Evolutionary conservation across 1,284 basidiomycete species (phyloP).

Genomic region (Athelia sp.): DNA sequence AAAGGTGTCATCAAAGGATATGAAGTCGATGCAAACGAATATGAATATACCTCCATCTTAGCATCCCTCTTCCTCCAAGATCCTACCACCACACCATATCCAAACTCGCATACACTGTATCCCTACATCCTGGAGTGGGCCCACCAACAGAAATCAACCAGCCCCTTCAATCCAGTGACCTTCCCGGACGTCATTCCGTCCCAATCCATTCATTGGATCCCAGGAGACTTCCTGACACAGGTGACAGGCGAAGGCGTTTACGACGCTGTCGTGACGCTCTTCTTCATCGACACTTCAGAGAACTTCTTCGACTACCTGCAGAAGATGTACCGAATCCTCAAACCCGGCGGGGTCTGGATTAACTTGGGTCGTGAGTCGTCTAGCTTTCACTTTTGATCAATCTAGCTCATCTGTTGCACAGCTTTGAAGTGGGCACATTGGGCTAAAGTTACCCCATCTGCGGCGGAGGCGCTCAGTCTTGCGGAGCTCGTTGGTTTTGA

Average conservation of each 20-base stretch:
- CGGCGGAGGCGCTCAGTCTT: too few species aligned
- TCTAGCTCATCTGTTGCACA: too few species aligned
- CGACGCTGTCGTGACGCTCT: conserved; percentile 59
- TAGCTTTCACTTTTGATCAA: too few species aligned
- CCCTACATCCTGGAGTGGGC: conserved; percentile 67
- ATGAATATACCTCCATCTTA: conserved; percentile 61
- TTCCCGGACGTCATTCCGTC: conserved; percentile 55
- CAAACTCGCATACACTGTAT: conserved; percentile 44
- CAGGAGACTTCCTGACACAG: conserved; percentile 47
- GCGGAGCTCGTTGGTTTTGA: too few species aligned
- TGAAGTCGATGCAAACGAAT: conserved; percentile 51
- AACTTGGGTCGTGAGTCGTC: conserved; percentile 44
- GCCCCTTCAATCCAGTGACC: conserved; percentile 42
- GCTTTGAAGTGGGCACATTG: too few species aligned
- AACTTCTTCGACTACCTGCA: conserved; percentile 50
- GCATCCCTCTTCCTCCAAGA: conserved; percentile 54
- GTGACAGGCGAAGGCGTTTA: conserved; percentile 27
- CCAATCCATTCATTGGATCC: conserved; percentile 32
- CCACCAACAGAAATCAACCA: conserved; percentile 48
- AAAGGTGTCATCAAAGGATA: conserved; percentile 31
- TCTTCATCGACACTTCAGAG: conserved; percentile 67
- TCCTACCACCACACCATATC: conserved; percentile 30
- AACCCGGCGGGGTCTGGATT: conserved; percentile 59
- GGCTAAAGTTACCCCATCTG: too few species aligned
- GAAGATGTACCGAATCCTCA: conserved; percentile 47